phyloP scores from a whole-genome alignment of 2,329 filamentous ascomycete genomes.

The Pestalotiopsis fici region DNA sequence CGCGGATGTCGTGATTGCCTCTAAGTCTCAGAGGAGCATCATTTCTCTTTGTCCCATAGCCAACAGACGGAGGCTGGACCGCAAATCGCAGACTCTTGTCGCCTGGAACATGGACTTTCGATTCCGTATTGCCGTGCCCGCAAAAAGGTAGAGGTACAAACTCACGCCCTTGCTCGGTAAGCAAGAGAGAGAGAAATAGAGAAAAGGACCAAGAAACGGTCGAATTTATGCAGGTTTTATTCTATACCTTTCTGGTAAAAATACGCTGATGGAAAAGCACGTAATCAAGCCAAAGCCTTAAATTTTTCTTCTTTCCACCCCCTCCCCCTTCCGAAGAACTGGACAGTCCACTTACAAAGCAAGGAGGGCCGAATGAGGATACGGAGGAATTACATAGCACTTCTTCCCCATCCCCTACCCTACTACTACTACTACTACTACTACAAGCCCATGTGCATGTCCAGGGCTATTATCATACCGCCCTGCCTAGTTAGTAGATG shows the following conservation, averaged over 20 bases:
- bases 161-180: neutral
- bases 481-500: neutral
- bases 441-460: neutral
- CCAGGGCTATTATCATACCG: constrained; percentile 8
- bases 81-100: neutral
- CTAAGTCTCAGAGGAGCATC: constrained; percentile 22
- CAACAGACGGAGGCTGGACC: constrained; percentile 3
- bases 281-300: constrained; percentile 5
- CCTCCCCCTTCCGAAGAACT: neutral
- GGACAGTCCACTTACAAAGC: neutral
- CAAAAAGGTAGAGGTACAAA: neutral
- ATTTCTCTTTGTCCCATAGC: constrained; percentile 18
- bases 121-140: neutral
- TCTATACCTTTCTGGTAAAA: constrained; percentile 3
- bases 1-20: constrained; percentile 38
- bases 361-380: neutral
- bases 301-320: no score
- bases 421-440: neutral
- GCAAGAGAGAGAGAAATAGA: neutral
- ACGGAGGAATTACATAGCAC: neutral
- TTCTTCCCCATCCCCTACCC: neutral
- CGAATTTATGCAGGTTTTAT: neutral
- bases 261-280: neutral
- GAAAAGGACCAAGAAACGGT: neutral
- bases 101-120: no score